These are phyloP conservation scores for Atkinsonella hypoxylon DNA, from an alignment of 2,329 filamentous ascomycete species.

Conservation along the genomic window DNA sequence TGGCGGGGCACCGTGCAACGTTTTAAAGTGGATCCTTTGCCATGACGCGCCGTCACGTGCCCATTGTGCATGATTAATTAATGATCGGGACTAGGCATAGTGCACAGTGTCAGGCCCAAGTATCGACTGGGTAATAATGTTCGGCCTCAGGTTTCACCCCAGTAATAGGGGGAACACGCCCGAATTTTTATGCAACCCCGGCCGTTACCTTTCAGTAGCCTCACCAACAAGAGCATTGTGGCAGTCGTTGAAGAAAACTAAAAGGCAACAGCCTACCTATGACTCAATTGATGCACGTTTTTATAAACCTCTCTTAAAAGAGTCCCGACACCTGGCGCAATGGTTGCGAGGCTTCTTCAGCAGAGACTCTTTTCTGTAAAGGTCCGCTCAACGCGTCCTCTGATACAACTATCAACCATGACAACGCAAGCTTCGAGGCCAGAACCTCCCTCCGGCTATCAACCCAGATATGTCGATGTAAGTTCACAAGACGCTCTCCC, in stretches of 20 bases:
- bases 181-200: too few species aligned
- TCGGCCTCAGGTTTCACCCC: too few species aligned
- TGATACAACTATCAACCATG: slow-evolving; percentile 14
- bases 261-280: background rate
- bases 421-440: slow-evolving; percentile 11
- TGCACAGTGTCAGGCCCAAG: too few species aligned
- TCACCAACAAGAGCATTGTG: background rate
- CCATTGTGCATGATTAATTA: slow-evolving; percentile 7
- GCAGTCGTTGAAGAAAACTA: background rate
- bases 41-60: slow-evolving; percentile 14
- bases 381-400: background rate
- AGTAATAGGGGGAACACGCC: too few species aligned
- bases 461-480: slow-evolving; percentile 52
- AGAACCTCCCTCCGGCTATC: slow-evolving; percentile 14
- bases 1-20: slow-evolving; percentile 4
- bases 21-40: background rate
- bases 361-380: background rate
- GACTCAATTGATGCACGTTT: background rate
- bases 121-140: too few species aligned
- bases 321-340: background rate
- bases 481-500: slow-evolving; percentile 12
- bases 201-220: too few species aligned
- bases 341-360: slow-evolving; percentile 2
- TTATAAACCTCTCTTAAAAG: background rate
- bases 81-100: too few species aligned